These are phyloP conservation scores for thale cress (Arabidopsis thaliana) DNA, from an alignment of 345 rosid genomes.

Conservation along the genomic window DNA sequence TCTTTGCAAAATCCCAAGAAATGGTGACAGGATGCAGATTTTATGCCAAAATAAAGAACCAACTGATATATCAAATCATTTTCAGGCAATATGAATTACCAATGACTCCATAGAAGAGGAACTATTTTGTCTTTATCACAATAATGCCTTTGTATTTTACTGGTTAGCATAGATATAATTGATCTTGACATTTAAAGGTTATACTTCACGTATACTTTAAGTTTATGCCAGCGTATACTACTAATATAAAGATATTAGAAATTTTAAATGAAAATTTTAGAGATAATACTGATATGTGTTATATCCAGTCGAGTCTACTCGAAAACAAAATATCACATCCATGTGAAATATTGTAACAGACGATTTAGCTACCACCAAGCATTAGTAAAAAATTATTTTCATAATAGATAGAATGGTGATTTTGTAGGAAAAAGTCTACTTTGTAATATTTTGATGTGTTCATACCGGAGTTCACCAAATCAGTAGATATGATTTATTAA, in stretches of 20 bases:
- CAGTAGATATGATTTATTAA: no score
- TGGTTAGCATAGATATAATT: neutral
- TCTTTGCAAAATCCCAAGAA: conserved; percentile 33
- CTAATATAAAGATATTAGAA: neutral
- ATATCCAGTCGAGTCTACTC: no score
- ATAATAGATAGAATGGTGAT: no score
- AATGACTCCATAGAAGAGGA: conserved; percentile 14
- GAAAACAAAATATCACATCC: no score
- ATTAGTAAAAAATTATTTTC: no score
- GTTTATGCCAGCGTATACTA: neutral
- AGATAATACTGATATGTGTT: neutral
- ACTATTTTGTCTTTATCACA: conserved; percentile 18
- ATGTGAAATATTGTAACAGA: no score
- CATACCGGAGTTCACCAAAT: no score
- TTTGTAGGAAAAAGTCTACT: no score
- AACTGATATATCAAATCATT: conserved; percentile 5
- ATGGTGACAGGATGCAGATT: conserved; percentile 24
- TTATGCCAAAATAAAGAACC: conserved; percentile 24
- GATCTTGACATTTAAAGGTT: neutral
- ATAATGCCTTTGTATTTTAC: neutral
- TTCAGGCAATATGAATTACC: neutral
- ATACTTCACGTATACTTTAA: conserved; percentile 20
- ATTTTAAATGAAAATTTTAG: neutral
- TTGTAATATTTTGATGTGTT: no score
- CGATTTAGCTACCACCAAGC: no score